These are phyloP conservation scores for Thelephora ganbajun DNA, from an alignment of 768 basidiomycete species.

Conservation along the genomic window DNA sequence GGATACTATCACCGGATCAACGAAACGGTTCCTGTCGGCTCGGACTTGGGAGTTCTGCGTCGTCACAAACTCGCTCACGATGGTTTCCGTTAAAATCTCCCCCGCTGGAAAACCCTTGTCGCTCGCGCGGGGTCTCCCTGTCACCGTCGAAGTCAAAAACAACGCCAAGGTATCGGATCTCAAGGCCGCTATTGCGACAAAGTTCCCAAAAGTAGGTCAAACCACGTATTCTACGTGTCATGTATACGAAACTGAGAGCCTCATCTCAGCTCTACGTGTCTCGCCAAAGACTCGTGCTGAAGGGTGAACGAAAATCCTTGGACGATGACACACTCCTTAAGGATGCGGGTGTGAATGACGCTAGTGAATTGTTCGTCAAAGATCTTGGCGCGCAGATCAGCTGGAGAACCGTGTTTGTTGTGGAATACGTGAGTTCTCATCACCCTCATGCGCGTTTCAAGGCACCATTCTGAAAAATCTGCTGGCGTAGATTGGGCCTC, in stretches of 20 bases:
- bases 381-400: conserved; percentile 85
- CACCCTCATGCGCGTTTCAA: background rate
- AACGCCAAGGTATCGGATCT: conserved; percentile 53
- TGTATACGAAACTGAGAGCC: background rate
- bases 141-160: conserved; percentile 27
- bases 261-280: conserved; percentile 44
- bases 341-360: conserved; percentile 42
- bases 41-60: too few species aligned
- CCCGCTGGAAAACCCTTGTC: conserved; percentile 30
- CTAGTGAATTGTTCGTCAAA: conserved; percentile 62
- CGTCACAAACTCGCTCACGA: too few species aligned
- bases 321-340: conserved; percentile 48
- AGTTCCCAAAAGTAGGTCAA: conserved; percentile 35
- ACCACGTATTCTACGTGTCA: background rate
- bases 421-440: conserved; percentile 75
- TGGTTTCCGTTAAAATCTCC: conserved; percentile 44
- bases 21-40: too few species aligned
- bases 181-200: conserved; percentile 46
- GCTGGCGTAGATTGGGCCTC: conserved; percentile 55
- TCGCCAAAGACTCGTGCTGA: conserved; percentile 62
- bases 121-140: conserved; percentile 37
- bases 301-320: conserved; percentile 46
- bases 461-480: background rate
- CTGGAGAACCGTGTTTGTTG: conserved; percentile 80
- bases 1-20: too few species aligned